A percentile compares a stretch with the other conserved stretches of the same genome.
Conservation (phyloP, 352 stramenopile species). For the Phytophthora rubi region DNA sequence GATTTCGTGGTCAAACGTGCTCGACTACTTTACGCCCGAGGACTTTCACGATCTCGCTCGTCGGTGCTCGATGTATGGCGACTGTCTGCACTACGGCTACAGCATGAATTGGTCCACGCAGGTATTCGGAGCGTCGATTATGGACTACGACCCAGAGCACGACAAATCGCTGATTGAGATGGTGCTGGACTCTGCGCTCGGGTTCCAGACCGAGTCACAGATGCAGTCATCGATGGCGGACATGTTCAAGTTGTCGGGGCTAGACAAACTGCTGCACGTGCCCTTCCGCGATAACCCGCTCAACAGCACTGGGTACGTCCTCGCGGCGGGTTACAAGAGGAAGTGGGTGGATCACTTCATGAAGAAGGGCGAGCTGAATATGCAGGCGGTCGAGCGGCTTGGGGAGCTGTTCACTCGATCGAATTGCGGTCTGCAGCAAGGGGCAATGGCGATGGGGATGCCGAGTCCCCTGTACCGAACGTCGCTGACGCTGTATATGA, state of each 20-base stretch:
- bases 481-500: constrained; percentile 28
- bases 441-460: constrained; percentile 12
- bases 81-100: constrained; percentile 28
- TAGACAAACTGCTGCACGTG: constrained; percentile 31
- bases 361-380: constrained; percentile 10
- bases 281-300: constrained; percentile 24
- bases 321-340: constrained; percentile 9
- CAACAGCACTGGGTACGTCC: constrained; percentile 24
- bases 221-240: background rate
- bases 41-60: constrained; percentile 41
- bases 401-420: background rate
- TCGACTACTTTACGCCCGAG: constrained; percentile 29
- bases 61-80: constrained; percentile 26
- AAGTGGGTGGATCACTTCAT: constrained; percentile 37
- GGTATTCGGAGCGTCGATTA: constrained; percentile 14
- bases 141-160: background rate
- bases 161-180: background rate
- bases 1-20: constrained; percentile 39
- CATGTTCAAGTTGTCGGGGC: constrained; percentile 1
- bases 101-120: constrained; percentile 38
- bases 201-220: constrained; percentile 4
- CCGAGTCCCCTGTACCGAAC: constrained; percentile 23
- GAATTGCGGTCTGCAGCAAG: constrained; percentile 28
- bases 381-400: background rate
- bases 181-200: constrained; percentile 18